A percentile compares a stretch with the other conserved stretches of the same genome.
phyloP scores from a whole-genome alignment of 176 grass and related monocot species.

The Ampelocalamus luodianensis region DNA sequence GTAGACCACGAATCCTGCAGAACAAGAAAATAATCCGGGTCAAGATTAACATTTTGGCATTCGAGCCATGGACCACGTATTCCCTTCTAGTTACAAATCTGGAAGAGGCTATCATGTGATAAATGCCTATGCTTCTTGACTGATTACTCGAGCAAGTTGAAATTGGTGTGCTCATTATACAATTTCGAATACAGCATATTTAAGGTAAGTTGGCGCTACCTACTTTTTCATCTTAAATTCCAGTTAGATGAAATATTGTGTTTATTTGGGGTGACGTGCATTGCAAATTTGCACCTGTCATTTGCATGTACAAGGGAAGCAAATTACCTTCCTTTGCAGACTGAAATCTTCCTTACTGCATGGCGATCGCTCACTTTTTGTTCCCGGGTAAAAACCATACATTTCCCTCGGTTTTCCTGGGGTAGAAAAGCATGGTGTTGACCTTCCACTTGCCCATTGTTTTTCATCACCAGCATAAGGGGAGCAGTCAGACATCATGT shows the following conservation, averaged over 20 bases:
- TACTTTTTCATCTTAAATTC: neutral
- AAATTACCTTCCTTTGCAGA: constrained; percentile 59
- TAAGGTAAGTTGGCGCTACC: neutral
- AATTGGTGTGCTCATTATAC: neutral
- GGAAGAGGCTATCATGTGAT: neutral
- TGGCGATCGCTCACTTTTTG: constrained; percentile 1
- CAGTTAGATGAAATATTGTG: neutral
- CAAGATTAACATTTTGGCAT: neutral
- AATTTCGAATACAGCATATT: neutral
- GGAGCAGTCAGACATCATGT: constrained; percentile 61
- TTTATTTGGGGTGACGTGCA: neutral
- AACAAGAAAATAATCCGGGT: constrained; percentile 8
- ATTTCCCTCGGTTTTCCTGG: constrained; percentile 52
- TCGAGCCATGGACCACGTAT: neutral
- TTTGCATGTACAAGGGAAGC: neutral
- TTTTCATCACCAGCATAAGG: constrained; percentile 48
- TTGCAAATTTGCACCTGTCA: neutral
- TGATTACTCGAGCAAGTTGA: neutral
- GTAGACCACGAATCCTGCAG: constrained; percentile 41
- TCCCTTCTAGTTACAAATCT: neutral
- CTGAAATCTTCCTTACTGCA: constrained; percentile 43
- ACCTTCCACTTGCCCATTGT: constrained; percentile 45
- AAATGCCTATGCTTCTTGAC: neutral
- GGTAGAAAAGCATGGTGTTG: constrained; percentile 47
- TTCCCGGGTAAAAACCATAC: constrained; percentile 26